phyloP scores from a whole-genome alignment of 2,329 filamentous ascomycete genomes.

The Pseudopyricularia javanii region DNA sequence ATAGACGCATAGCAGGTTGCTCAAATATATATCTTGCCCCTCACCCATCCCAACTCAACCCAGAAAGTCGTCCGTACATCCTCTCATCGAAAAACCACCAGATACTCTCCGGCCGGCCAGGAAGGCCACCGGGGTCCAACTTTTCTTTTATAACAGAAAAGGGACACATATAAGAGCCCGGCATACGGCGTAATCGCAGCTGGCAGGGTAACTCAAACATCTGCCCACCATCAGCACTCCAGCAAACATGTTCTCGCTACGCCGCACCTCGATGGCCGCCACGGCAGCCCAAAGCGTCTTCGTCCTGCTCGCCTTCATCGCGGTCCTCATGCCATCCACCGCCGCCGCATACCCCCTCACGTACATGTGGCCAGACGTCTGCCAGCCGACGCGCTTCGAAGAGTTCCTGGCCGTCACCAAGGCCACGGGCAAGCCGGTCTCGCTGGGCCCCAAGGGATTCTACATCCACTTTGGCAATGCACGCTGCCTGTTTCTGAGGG shows the following conservation, averaged over 20 bases:
- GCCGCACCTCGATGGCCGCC: not conserved
- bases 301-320: not conserved
- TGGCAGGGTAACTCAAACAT: too few relatives aligned
- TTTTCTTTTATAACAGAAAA: too few relatives aligned
- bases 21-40: too few relatives aligned
- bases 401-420: conserved; percentile 2
- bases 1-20: too few relatives aligned
- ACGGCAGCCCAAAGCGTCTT: not conserved
- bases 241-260: not conserved
- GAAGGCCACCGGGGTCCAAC: too few relatives aligned
- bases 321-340: not conserved
- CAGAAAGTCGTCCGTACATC: too few relatives aligned
- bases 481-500: conserved; percentile 1
- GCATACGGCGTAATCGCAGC: too few relatives aligned
- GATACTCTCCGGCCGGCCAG: too few relatives aligned
- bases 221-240: too few relatives aligned
- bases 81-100: too few relatives aligned
- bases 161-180: too few relatives aligned
- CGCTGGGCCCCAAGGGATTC: conserved; percentile 2
- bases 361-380: conserved; percentile 2
- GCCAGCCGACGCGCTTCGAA: conserved; percentile 1
- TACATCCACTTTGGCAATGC: conserved; percentile 3
- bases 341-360: not conserved
- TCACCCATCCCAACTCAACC: too few relatives aligned
- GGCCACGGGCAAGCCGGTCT: conserved; percentile 2